Evolutionary conservation across 202 grass and related monocot genomes (phyloP).

Genomic region (Brachypodium distachyon): DNA sequence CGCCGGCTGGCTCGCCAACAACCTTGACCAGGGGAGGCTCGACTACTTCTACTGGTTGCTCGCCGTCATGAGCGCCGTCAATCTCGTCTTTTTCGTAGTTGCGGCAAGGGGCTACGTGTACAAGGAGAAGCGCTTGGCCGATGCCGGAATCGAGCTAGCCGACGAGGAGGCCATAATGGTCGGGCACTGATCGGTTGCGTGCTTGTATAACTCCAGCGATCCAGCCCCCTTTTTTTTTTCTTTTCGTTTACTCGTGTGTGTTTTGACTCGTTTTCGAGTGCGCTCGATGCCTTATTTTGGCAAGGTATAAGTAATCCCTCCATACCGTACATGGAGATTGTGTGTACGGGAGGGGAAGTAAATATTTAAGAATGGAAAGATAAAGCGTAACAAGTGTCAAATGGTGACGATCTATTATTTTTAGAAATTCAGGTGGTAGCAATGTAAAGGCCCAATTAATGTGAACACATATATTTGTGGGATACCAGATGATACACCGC

Average conservation of each 20-base stretch:
- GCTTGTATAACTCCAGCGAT: background rate
- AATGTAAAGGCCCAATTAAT: too few relatives aligned
- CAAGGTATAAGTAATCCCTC: background rate
- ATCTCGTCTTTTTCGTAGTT: slow-evolving; percentile 28
- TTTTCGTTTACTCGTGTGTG: background rate
- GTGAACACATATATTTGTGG: too few relatives aligned
- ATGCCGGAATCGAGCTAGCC: slow-evolving; percentile 41
- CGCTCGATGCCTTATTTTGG: slow-evolving; percentile 12
- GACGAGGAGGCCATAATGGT: slow-evolving; percentile 38
- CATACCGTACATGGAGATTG: background rate
- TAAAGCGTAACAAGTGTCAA: background rate
- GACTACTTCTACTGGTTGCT: slow-evolving; percentile 79
- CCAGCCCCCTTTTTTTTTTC: background rate
- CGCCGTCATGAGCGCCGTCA: slow-evolving; percentile 33
- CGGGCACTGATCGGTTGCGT: slow-evolving; percentile 22
- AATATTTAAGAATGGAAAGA: slow-evolving; percentile 8
- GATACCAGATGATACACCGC: too few relatives aligned
- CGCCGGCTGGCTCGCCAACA: slow-evolving; percentile 43
- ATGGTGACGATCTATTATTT: background rate
- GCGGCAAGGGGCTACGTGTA: slow-evolving; percentile 46
- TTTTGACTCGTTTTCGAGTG: slow-evolving; percentile 8
- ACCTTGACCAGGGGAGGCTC: slow-evolving; percentile 46
- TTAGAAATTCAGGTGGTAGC: too few relatives aligned
- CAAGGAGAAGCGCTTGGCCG: slow-evolving; percentile 46
- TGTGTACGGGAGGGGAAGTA: background rate